phyloP scores from a whole-genome alignment of 2,329 filamentous ascomycete species.

The Colletotrichum australisinense region DNA sequence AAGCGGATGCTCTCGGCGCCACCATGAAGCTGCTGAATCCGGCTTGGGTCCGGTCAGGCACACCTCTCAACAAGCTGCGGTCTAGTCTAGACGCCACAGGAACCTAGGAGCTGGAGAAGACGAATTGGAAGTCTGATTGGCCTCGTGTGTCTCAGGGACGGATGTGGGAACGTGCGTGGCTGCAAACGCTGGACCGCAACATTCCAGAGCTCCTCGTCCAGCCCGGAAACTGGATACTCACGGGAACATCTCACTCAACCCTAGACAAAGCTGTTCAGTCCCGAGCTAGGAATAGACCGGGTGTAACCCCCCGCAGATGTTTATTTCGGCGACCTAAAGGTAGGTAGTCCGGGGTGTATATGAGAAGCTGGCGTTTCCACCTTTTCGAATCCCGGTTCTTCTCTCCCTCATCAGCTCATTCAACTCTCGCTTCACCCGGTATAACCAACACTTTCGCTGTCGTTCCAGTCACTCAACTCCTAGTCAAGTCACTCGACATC shows the following conservation, averaged over 20 bases:
- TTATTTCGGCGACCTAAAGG: neutral
- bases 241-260: constrained; percentile 9
- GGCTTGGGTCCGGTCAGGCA: constrained; percentile 5
- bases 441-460: neutral
- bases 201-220: constrained; percentile 8
- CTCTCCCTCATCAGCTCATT: neutral
- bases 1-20: constrained; percentile 15
- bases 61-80: neutral
- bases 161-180: constrained; percentile 14
- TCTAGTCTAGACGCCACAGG: constrained; percentile 9
- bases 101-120: neutral
- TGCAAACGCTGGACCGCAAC: constrained; percentile 20
- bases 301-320: neutral
- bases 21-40: constrained; percentile 18
- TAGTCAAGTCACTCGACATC: neutral
- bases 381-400: neutral
- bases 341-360: neutral
- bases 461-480: neutral
- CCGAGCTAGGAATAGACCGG: neutral
- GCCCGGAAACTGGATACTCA: neutral
- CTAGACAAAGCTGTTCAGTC: neutral
- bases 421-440: constrained; percentile 14
- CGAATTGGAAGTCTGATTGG: neutral
- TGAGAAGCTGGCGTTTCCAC: constrained; percentile 4
- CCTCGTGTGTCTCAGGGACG: constrained; percentile 7